phyloP scores from a whole-genome alignment of 768 basidiomycete genomes.

The Phallus indusiatus region DNA sequence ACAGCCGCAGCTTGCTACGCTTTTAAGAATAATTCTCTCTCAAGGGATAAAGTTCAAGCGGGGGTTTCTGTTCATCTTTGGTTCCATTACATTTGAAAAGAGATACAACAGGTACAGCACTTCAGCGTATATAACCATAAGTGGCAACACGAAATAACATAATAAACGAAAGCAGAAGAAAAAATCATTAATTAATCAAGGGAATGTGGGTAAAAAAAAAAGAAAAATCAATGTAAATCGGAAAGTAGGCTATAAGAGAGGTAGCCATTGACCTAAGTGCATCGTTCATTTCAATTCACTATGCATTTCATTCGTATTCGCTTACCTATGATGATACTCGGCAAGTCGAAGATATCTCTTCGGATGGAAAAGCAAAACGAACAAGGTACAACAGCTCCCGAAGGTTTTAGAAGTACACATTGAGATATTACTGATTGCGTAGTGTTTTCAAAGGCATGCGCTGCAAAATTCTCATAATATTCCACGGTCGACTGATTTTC shows the following conservation, averaged over 20 bases:
- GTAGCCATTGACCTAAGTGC: slow-evolving; percentile 74
- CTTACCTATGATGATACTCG: slow-evolving; percentile 80
- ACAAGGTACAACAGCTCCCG: slow-evolving; percentile 75
- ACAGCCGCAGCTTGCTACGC: too few species aligned
- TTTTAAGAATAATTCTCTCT: background rate
- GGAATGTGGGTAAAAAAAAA: background rate
- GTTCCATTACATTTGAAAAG: background rate
- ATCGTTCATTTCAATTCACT: background rate
- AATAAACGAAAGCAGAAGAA: background rate
- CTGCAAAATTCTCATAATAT: slow-evolving; percentile 95
- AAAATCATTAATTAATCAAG: background rate
- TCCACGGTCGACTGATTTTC: slow-evolving; percentile 93
- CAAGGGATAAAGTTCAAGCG: background rate
- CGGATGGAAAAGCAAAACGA: slow-evolving; percentile 96
- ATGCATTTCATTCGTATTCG: background rate
- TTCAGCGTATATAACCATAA: background rate
- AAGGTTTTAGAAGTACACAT: slow-evolving; percentile 80
- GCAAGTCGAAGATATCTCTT: slow-evolving; percentile 84
- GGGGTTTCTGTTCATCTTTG: background rate
- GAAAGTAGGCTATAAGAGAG: slow-evolving; percentile 46
- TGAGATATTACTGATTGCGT: slow-evolving; percentile 92
- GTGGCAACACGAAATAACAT: background rate
- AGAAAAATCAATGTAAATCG: background rate
- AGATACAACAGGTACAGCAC: background rate
- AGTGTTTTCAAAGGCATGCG: slow-evolving; percentile 96